Percentiles rank a stretch among this genome's conserved stretches.
Conservation (phyloP, 2,329 filamentous ascomycete genomes). For the Claviceps maximensis region DNA sequence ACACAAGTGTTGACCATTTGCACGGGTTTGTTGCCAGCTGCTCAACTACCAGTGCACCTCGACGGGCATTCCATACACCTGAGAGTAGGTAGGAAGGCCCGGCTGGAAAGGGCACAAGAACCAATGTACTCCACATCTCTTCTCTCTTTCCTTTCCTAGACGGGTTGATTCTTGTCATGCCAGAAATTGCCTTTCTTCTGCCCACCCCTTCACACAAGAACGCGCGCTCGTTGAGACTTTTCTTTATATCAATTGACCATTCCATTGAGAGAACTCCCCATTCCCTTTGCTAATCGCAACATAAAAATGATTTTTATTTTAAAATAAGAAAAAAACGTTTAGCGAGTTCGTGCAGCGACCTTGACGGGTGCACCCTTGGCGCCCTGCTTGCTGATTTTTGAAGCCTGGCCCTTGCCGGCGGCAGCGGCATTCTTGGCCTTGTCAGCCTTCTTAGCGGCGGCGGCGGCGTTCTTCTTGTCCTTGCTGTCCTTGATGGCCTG, state of each 20-base stretch:
- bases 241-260: background rate
- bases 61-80: conserved; percentile 29
- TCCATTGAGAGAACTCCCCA: background rate
- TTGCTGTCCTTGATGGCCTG: conserved; percentile 94
- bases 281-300: background rate
- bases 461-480: conserved; percentile 87
- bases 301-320: background rate
- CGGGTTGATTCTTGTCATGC: conserved; percentile 9
- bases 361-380: conserved; percentile 82
- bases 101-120: conserved; percentile 30
- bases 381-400: conserved; percentile 91
- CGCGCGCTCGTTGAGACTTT: background rate
- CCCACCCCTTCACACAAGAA: background rate
- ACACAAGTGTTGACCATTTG: conserved; percentile 1
- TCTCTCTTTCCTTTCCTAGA: conserved; percentile 12
- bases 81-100: conserved; percentile 27
- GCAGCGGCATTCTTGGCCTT: conserved; percentile 85
- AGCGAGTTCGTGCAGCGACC: conserved; percentile 77
- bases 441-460: conserved; percentile 94
- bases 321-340: conserved; percentile 11
- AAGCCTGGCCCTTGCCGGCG: conserved; percentile 63
- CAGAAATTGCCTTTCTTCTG: background rate
- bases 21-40: conserved; percentile 16
- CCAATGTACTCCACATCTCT: conserved; percentile 21
- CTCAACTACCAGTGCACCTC: conserved; percentile 30